Percentiles rank a stretch among this genome's conserved stretches.
Evolutionary conservation across 495 filamentous ascomycete genomes (phyloP).

Genomic region (Poronia punctata): DNA sequence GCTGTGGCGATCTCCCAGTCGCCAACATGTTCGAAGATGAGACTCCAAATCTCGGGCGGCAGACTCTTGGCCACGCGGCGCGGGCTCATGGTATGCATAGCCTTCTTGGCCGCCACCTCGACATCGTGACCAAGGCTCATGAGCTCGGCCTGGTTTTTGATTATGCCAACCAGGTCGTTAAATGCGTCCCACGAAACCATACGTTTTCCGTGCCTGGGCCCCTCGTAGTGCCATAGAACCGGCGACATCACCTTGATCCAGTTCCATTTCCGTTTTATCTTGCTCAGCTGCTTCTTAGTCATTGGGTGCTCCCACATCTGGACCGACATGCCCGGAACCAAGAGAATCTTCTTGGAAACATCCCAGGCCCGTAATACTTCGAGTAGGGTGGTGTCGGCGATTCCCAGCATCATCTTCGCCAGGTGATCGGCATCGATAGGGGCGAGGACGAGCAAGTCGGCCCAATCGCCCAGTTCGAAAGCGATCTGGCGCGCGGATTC

Average conservation of each 20-base stretch:
- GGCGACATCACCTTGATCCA: slow-evolving; percentile 70
- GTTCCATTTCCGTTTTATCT: slow-evolving; percentile 71
- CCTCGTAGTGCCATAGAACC: slow-evolving; percentile 65
- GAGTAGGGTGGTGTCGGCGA: slow-evolving; percentile 65
- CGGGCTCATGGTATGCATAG: slow-evolving; percentile 22
- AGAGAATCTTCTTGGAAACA: slow-evolving; percentile 70
- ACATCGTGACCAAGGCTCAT: slow-evolving; percentile 55
- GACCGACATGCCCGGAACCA: slow-evolving; percentile 76
- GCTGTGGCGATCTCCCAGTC: slow-evolving; percentile 87
- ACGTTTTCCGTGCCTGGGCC: slow-evolving; percentile 36
- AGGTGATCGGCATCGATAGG: slow-evolving; percentile 77
- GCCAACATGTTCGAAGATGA: slow-evolving; percentile 71
- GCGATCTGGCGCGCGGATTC: slow-evolving; percentile 47
- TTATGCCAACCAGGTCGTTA: slow-evolving; percentile 54
- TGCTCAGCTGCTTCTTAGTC: slow-evolving; percentile 73
- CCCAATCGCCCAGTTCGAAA: slow-evolving; percentile 73
- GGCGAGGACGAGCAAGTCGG: slow-evolving; percentile 74
- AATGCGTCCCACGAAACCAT: slow-evolving; percentile 61
- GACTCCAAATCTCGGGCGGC: slow-evolving; percentile 82
- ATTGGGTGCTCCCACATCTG: slow-evolving; percentile 83
- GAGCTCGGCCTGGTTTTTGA: slow-evolving; percentile 59
- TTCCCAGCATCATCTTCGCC: slow-evolving; percentile 74
- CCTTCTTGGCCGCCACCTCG: slow-evolving; percentile 40
- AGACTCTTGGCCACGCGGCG: slow-evolving; percentile 34
- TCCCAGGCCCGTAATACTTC: slow-evolving; percentile 76